Conservation (phyloP, 2,329 filamentous ascomycete species). For the Colletotrichum sojae region DNA sequence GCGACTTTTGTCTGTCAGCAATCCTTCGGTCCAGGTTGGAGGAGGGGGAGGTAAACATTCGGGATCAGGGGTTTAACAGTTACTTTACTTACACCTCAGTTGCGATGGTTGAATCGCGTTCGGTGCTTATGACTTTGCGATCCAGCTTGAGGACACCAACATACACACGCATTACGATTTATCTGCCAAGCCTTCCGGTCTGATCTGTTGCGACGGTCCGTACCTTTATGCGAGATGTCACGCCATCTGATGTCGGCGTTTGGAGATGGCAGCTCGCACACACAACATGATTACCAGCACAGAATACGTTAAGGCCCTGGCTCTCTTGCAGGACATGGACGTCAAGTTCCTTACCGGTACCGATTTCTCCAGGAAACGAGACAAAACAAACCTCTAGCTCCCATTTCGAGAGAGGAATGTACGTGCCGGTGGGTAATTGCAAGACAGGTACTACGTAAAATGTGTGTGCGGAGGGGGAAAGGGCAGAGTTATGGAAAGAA, state of each 20-base stretch:
- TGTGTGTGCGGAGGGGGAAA: neutral
- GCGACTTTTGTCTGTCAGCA: slow-evolving; percentile 8
- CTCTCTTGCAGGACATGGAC: no score
- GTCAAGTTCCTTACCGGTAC: no score
- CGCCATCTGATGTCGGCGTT: slow-evolving; percentile 27
- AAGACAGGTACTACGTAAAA: neutral
- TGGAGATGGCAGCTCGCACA: neutral
- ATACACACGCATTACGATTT: neutral
- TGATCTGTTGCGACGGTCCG: neutral
- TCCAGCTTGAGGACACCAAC: no score
- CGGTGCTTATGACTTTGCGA: no score
- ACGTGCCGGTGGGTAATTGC: no score
- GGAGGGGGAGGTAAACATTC: neutral
- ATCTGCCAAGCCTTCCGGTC: neutral
- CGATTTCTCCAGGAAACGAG: neutral
- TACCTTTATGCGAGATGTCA: slow-evolving; percentile 6
- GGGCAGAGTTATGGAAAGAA: slow-evolving; percentile 8
- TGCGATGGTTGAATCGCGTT: no score
- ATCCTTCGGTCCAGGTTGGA: slow-evolving; percentile 6
- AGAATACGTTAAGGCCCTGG: no score
- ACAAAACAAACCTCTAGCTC: neutral
- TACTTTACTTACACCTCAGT: neutral
- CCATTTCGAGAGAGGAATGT: no score
- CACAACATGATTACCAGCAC: slow-evolving; percentile 1
- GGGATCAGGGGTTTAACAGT: neutral